Percentiles rank a stretch among this genome's conserved stretches.
Conservation (phyloP, 768 basidiomycete species). For the Trametes meyenii region DNA sequence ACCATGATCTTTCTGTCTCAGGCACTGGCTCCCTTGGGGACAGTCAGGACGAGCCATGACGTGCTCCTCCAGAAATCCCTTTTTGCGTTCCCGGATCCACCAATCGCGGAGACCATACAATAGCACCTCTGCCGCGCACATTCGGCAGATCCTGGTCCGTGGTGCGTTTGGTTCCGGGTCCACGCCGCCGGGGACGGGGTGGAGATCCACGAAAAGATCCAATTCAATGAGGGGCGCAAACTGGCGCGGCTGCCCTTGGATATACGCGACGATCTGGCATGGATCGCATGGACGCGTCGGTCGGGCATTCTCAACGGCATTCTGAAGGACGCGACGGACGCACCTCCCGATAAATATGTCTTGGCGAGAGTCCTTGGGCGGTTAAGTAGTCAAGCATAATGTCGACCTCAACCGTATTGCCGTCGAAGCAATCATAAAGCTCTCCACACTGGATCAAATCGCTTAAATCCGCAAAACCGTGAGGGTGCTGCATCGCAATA, state of each 20-base stretch:
- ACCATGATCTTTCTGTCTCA: slow-evolving; percentile 69
- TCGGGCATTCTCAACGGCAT: not conserved
- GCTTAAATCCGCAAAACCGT: slow-evolving; percentile 65
- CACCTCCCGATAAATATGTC: slow-evolving; percentile 79
- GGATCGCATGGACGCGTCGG: not conserved
- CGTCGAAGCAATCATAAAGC: slow-evolving; percentile 79
- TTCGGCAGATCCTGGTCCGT: slow-evolving; percentile 65
- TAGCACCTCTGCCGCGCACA: slow-evolving; percentile 75
- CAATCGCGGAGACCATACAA: slow-evolving; percentile 78
- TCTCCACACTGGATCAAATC: slow-evolving; percentile 79
- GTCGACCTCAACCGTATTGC: slow-evolving; percentile 80
- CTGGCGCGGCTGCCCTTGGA: slow-evolving; percentile 60
- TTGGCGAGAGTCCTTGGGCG: slow-evolving; percentile 60
- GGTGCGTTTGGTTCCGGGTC: slow-evolving; percentile 62
- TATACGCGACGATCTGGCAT: slow-evolving; percentile 60
- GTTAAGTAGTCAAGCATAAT: slow-evolving; percentile 82
- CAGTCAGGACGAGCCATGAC: slow-evolving; percentile 71
- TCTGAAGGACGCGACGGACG: slow-evolving; percentile 20
- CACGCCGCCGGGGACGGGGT: slow-evolving; percentile 54
- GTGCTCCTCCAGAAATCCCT: slow-evolving; percentile 60
- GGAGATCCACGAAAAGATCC: slow-evolving; percentile 72
- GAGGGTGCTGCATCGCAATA: slow-evolving; percentile 63
- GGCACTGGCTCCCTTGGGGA: slow-evolving; percentile 59
- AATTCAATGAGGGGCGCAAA: slow-evolving; percentile 70
- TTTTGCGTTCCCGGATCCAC: slow-evolving; percentile 81